phyloP scores from a whole-genome alignment of 2,329 filamentous ascomycete species.

The Fusarium humuli region DNA sequence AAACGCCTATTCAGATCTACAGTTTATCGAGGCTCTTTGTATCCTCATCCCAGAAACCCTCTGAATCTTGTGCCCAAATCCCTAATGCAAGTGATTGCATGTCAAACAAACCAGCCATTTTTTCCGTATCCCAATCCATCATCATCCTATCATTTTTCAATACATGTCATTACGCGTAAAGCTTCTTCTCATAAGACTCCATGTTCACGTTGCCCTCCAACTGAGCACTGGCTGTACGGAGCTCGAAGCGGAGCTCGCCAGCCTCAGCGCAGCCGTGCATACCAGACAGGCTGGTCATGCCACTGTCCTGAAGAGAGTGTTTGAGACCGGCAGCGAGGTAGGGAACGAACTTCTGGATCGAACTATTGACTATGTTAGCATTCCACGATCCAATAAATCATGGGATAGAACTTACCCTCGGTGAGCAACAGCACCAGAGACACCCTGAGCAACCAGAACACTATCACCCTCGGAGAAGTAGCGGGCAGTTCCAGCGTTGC shows the following conservation, averaged over 20 bases:
- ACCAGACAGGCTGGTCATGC: constrained; percentile 80
- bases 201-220: constrained; percentile 98
- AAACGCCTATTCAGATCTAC: constrained; percentile 49
- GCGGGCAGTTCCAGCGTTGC: constrained; percentile 94
- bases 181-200: constrained; percentile 99
- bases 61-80: constrained; percentile 34
- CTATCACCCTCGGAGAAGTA: constrained; percentile 99
- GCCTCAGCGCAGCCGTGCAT: constrained; percentile 80
- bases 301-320: constrained; percentile 97
- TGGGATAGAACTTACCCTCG: constrained; percentile 63
- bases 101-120: constrained; percentile 28
- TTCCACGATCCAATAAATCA: background rate
- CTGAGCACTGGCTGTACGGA: constrained; percentile 93
- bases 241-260: constrained; percentile 88
- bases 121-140: constrained; percentile 28
- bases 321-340: constrained; percentile 96
- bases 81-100: constrained; percentile 38
- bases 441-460: constrained; percentile 95
- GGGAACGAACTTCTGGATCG: constrained; percentile 93
- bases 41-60: constrained; percentile 34
- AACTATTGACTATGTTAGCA: constrained; percentile 62
- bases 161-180: constrained; percentile 78
- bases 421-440: constrained; percentile 86
- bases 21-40: constrained; percentile 35
- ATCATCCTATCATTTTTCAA: constrained; percentile 34